Base-by-base conservation (phyloP, 805 yeast genomes). In the Blastobotrys parvus region DNA sequence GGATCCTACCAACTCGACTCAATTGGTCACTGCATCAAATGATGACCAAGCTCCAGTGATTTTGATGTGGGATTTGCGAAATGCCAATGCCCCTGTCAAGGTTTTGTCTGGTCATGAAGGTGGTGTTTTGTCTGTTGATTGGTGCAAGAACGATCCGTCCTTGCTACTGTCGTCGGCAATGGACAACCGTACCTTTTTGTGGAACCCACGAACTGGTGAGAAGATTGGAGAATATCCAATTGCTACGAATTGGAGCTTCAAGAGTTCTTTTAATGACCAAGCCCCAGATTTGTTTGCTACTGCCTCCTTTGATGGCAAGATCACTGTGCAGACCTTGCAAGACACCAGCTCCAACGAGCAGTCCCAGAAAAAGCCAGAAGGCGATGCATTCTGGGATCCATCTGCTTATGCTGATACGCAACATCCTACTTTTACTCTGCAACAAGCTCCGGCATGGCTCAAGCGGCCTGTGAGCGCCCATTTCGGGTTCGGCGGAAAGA, bases 401-500 rank as follows among this genome's bases (percentile, higher is more conserved):
- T 55, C 60, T n/a, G 56, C 63, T 13, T 61, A 61, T 35, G 62
- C 58, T 39, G 68, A 60, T 42, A 55, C 67, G 17, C 63, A 56
- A 33, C 68, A 64, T 55, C 92, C 96, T 8, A 75, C 76, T 29
- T 80, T 81, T 53, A 73, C 74, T 33, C 70, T 76, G 23, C 69
- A 73, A 49, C 95, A 88, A 64, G 92, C 97, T 17, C 98, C 99
- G 39, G 63, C 69, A 46, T 92, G 98, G 98, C 74, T 86, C 47
- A 75, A 76, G 48, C 72, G 82, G 51, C 87, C 87, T 10, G 70
- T 75, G 3, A 71, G 81, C 39, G 95, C 82, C 11, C 68, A 78
- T 2, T 92, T 94, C 71, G 97, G 95, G 0, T 90, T 88, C 65
- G 98, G 98, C 47, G 95, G 95, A 42, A 87, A 86, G 64, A 61